Evolutionary conservation across 805 yeast genomes (phyloP).

Genomic region (Metschnikowia orientalis): DNA sequence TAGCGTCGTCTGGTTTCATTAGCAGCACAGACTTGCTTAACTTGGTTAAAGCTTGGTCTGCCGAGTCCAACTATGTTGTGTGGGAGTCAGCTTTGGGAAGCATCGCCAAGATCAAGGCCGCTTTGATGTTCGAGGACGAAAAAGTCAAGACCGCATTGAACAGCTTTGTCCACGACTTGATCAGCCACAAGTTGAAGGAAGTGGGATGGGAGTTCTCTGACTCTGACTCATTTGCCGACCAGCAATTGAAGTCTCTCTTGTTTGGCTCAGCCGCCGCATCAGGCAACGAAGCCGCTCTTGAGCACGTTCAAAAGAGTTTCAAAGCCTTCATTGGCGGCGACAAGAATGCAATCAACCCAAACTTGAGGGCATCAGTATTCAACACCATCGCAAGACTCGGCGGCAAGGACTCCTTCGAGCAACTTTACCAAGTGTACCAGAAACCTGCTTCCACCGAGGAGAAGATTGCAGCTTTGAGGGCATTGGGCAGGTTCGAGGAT

Average conservation of each 20-base stretch:
- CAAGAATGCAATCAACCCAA: conserved; percentile 65
- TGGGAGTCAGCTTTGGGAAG: conserved; percentile 58
- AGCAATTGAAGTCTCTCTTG: conserved; percentile 63
- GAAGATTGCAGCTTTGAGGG: conserved; percentile 62
- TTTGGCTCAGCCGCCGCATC: conserved; percentile 56
- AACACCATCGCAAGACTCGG: conserved; percentile 63
- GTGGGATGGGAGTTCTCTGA: conserved; percentile 64
- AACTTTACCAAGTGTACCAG: conserved; percentile 54
- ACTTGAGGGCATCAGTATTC: conserved; percentile 65
- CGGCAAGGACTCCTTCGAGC: conserved; percentile 57
- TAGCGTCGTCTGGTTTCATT: conserved; percentile 67
- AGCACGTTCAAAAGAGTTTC: conserved; percentile 48
- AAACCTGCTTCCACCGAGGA: conserved; percentile 62
- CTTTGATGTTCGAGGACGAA: conserved; percentile 53
- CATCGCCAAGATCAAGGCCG: conserved; percentile 45
- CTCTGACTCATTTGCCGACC: conserved; percentile 53
- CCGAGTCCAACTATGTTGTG: conserved; percentile 59
- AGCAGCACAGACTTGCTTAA: conserved; percentile 57
- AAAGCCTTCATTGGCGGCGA: conserved; percentile 57
- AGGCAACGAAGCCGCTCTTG: conserved; percentile 44
- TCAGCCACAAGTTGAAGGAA: conserved; percentile 47
- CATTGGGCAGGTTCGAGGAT: conserved; percentile 62
- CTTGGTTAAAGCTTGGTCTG: conserved; percentile 57
- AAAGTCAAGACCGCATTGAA: conserved; percentile 45
- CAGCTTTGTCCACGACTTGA: conserved; percentile 50